A percentile compares a stretch with the other conserved stretches of the same genome.
Evolutionary conservation across 1,139 yeast species (phyloP).

Genomic region (Protomyces inouyei): DNA sequence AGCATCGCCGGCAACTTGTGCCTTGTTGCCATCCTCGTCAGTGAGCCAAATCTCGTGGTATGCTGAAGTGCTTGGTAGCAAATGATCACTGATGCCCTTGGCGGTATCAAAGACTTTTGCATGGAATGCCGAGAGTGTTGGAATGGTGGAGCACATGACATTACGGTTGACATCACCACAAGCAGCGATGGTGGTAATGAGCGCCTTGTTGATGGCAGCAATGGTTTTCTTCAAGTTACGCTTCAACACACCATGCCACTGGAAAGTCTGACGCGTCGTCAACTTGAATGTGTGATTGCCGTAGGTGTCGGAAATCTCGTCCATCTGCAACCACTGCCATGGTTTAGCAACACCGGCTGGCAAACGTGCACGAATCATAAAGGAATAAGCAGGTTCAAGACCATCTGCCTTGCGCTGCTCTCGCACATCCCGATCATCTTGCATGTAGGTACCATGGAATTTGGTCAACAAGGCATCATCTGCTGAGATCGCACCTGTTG

Average conservation of each 20-base stretch:
- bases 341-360: conserved; percentile 93
- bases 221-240: conserved; percentile 84
- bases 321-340: conserved; percentile 79
- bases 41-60: conserved; percentile 94
- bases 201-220: conserved; percentile 84
- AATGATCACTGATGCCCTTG: conserved; percentile 64
- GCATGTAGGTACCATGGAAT: conserved; percentile 98
- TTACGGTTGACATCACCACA: conserved; percentile 98
- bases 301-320: conserved; percentile 70
- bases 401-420: conserved; percentile 91
- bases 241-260: conserved; percentile 90
- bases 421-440: conserved; percentile 94
- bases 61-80: conserved; percentile 88
- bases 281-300: conserved; percentile 93
- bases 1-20: conserved; percentile 68
- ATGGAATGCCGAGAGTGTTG: conserved; percentile 78
- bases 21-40: conserved; percentile 73
- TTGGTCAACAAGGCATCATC: conserved; percentile 90
- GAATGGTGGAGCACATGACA: conserved; percentile 85
- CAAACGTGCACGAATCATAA: conserved; percentile 92
- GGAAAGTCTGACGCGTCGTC: conserved; percentile 96
- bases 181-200: conserved; percentile 93
- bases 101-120: conserved; percentile 65
- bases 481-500: conserved; percentile 92
- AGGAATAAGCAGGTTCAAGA: conserved; percentile 88